Conservation (phyloP, 2,329 filamentous ascomycete genomes). For the Pseudogymnoascus destructans region DNA sequence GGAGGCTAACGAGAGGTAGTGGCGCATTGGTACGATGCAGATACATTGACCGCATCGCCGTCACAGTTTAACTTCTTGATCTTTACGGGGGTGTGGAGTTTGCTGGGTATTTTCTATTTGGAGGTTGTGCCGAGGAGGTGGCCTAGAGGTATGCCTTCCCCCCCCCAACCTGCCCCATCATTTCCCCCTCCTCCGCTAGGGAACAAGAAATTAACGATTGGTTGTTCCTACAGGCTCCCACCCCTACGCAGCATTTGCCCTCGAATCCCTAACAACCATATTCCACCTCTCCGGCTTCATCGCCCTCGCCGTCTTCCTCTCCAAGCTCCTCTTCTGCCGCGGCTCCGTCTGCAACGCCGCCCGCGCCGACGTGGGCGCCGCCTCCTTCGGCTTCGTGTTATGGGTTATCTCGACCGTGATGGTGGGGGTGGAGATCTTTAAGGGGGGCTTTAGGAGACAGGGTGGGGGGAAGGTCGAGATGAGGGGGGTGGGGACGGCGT, state of each 20-base stretch:
- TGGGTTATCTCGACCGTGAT: slow-evolving; percentile 40
- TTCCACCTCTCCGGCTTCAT: slow-evolving; percentile 49
- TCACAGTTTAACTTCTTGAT: slow-evolving; percentile 45
- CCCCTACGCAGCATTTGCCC: slow-evolving; percentile 34
- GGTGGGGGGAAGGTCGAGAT: slow-evolving; percentile 18
- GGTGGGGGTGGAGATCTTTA: slow-evolving; percentile 35
- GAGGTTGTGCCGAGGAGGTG: slow-evolving; percentile 36
- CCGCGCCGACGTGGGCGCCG: slow-evolving; percentile 40
- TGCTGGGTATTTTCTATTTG: slow-evolving; percentile 42
- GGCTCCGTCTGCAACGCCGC: slow-evolving; percentile 44
- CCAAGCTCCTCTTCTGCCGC: slow-evolving; percentile 41
- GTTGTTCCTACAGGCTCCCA: too few relatives aligned
- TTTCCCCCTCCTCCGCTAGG: not conserved
- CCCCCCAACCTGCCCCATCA: not conserved
- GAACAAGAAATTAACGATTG: too few relatives aligned
- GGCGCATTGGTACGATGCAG: slow-evolving; percentile 44
- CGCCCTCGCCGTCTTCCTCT: slow-evolving; percentile 43
- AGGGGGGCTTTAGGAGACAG: slow-evolving; percentile 27
- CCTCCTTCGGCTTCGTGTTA: slow-evolving; percentile 38
- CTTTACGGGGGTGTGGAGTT: slow-evolving; percentile 39
- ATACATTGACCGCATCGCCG: slow-evolving; percentile 42
- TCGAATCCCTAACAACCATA: slow-evolving; percentile 40
- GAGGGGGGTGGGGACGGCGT: slow-evolving; percentile 29
- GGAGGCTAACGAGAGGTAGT: slow-evolving; percentile 29
- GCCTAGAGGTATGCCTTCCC: slow-evolving; percentile 28